Evolutionary conservation across 345 rosid genomes (phyloP).

Genomic region (Sisymbrium altissimum): DNA sequence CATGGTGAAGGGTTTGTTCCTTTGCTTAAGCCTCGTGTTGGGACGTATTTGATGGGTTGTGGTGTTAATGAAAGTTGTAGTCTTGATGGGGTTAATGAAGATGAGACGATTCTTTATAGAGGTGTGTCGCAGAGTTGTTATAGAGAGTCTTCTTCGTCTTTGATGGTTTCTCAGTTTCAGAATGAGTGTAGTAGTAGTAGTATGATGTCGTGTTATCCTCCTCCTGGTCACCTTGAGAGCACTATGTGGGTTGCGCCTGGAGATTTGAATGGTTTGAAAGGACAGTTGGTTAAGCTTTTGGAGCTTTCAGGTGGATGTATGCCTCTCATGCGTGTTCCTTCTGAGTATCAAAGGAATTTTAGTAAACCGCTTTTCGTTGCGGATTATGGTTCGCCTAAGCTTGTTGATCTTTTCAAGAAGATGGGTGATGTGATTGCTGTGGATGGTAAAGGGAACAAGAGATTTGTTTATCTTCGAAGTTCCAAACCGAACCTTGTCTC

Average conservation of each 20-base stretch:
- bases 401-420: constrained; percentile 83
- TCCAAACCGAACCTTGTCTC: constrained; percentile 50
- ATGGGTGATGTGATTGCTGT: constrained; percentile 65
- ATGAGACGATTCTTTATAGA: constrained; percentile 67
- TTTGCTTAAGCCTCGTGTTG: constrained; percentile 40
- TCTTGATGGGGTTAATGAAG: constrained; percentile 54
- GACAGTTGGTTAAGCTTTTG: constrained; percentile 73
- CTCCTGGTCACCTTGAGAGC: constrained; percentile 57
- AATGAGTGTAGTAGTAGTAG: constrained; percentile 28
- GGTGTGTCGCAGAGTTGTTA: constrained; percentile 57
- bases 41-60: constrained; percentile 56
- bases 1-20: constrained; percentile 93
- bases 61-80: constrained; percentile 37
- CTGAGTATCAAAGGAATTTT: constrained; percentile 69
- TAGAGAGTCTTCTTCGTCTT: constrained; percentile 58
- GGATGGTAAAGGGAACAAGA: constrained; percentile 73
- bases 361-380: constrained; percentile 77
- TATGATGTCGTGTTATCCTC: constrained; percentile 46
- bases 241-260: constrained; percentile 92
- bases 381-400: constrained; percentile 73
- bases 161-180: constrained; percentile 48
- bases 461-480: constrained; percentile 64
- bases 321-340: constrained; percentile 67
- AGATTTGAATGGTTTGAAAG: constrained; percentile 74
- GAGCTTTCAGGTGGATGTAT: constrained; percentile 83